A percentile compares a stretch with the other conserved stretches of the same genome.
phyloP scores from a whole-genome alignment of 2,329 filamentous ascomycete genomes.

The Colletotrichum abscissum region DNA sequence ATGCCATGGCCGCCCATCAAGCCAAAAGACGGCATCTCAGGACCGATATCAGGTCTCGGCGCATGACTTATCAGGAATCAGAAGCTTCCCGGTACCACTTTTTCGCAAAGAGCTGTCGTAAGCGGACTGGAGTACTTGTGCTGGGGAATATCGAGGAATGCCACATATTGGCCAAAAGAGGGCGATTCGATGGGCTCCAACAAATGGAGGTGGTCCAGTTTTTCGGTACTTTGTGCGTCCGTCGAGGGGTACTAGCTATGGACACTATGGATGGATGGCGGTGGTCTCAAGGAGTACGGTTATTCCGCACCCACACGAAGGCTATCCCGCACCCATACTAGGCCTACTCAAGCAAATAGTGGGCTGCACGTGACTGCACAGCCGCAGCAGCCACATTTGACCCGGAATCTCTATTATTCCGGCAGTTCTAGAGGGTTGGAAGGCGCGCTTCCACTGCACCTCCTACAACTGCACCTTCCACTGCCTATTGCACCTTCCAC shows the following conservation, averaged over 20 bases:
- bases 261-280: no score
- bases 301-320: no score
- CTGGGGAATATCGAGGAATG: background rate
- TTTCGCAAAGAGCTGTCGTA: conserved; percentile 23
- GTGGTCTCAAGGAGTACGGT: background rate
- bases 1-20: conserved; percentile 10
- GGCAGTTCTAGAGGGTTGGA: no score
- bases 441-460: no score
- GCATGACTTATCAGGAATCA: conserved; percentile 15
- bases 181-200: background rate
- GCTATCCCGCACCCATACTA: no score
- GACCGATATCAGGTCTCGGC: conserved; percentile 30
- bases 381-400: no score
- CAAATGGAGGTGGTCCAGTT: background rate
- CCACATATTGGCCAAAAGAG: background rate
- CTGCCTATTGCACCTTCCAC: no score
- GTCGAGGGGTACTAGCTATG: no score
- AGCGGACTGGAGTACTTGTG: conserved; percentile 3
- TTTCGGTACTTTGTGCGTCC: background rate
- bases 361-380: no score
- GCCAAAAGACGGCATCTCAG: conserved; percentile 7
- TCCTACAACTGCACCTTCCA: no score
- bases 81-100: conserved; percentile 6
- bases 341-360: no score
- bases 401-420: no score